A percentile compares a stretch with the other conserved stretches of the same genome.
Conservation (phyloP, 2,329 filamentous ascomycete species). For the Cadophora sp. region DNA sequence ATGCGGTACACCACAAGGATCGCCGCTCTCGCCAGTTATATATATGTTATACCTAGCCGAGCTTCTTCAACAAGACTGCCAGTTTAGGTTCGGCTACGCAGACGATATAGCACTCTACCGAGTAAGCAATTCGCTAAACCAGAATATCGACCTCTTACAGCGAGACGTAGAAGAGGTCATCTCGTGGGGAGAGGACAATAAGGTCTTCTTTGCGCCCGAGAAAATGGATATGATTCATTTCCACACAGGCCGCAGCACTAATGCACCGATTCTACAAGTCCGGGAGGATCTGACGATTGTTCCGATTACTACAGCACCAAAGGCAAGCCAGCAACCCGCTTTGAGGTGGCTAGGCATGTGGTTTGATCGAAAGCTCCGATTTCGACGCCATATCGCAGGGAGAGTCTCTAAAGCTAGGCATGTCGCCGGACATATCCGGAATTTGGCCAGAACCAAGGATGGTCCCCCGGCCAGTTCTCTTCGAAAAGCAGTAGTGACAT, state of each 20-base stretch:
- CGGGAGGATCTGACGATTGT: too few relatives aligned
- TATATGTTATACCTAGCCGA: not conserved
- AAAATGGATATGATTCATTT: not conserved
- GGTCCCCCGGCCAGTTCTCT: too few relatives aligned
- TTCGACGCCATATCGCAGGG: too few relatives aligned
- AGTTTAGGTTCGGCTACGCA: not conserved
- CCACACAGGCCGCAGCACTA: not conserved
- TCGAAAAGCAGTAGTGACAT: too few relatives aligned
- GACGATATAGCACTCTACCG: not conserved
- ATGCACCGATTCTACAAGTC: not conserved
- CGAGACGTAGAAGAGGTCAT: not conserved
- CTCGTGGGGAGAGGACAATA: not conserved
- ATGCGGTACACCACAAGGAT: not conserved
- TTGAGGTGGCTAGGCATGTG: too few relatives aligned
- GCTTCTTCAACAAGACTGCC: not conserved
- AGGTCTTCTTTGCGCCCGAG: not conserved
- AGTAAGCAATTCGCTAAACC: not conserved
- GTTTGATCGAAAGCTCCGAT: too few relatives aligned
- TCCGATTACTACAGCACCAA: too few relatives aligned
- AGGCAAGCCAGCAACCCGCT: too few relatives aligned
- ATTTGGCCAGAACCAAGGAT: too few relatives aligned
- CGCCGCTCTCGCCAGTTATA: not conserved
- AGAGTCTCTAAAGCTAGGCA: too few relatives aligned
- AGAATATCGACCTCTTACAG: not conserved
- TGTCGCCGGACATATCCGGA: too few relatives aligned